Conservation (phyloP, 805 yeast genomes). For the Barnettozyma botsteinii region DNA sequence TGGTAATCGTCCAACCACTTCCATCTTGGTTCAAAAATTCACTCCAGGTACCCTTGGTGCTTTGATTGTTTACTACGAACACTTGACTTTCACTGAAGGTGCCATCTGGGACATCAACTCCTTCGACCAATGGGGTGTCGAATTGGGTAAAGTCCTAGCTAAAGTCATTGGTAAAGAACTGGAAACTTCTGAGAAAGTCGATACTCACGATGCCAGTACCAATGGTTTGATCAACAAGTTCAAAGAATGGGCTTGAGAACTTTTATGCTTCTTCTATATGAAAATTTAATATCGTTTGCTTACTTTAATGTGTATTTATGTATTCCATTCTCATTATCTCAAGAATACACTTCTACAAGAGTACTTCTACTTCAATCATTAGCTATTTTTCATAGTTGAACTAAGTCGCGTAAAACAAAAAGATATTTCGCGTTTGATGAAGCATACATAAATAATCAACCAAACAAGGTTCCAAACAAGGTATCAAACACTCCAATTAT, state of each 20-base stretch:
- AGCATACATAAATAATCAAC: too few relatives aligned
- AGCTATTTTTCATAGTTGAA: too few relatives aligned
- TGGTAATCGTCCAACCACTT: slow-evolving; percentile 99
- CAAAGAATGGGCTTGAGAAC: slow-evolving; percentile 63
- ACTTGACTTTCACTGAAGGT: slow-evolving; percentile 95
- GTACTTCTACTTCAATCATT: too few relatives aligned
- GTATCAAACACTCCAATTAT: too few relatives aligned
- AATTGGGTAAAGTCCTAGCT: slow-evolving; percentile 96
- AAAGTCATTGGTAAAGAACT: slow-evolving; percentile 91
- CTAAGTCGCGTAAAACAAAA: not conserved
- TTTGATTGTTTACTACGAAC: slow-evolving; percentile 96
- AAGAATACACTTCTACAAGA: too few relatives aligned
- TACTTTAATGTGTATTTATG: too few relatives aligned
- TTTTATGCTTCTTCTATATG: not conserved
- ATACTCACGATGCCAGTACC: slow-evolving; percentile 84
- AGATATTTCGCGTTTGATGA: not conserved
- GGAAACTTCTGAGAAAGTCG: slow-evolving; percentile 50
- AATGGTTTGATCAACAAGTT: slow-evolving; percentile 91
- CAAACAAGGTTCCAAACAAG: not conserved
- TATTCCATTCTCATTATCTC: too few relatives aligned
- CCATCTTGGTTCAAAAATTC: slow-evolving; percentile 90
- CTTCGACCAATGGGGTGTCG: slow-evolving; percentile 99
- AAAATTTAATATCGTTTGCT: too few relatives aligned
- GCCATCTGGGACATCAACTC: slow-evolving; percentile 99
- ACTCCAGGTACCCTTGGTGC: slow-evolving; percentile 97